Evolutionary conservation across 148 eudicot species (phyloP), one percentile per base, ranked within the genome.

Genomic region (Rhododendron kiyosumense): DNA sequence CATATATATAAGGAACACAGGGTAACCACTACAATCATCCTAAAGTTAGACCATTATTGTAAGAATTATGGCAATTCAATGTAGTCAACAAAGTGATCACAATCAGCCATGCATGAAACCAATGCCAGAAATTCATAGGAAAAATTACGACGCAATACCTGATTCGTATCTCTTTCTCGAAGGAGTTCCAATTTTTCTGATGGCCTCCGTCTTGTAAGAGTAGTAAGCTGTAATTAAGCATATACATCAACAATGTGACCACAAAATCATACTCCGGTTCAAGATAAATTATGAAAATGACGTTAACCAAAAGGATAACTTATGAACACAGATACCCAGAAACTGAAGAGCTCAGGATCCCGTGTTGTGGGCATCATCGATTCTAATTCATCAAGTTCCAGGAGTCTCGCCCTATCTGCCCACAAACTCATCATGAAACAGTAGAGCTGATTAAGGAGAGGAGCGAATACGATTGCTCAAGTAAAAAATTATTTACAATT

Each of bases 311-410:
- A 71, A 71, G 7, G 76, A 71, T 15, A 32, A 71, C 76, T 71
- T 30, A 71, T 71, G 41, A 71, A 69, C 36, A 69, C 7, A 79
- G 85, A 88, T 94, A 97, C 99, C 99, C 99, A 97, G 46, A 97
- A 97, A 92, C 99, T 95, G 90, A 92, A 97, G 88, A 88, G 95
- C 92, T 97, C 98, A 26, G 98, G 99, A 90, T 95, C 93, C 28
- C 87, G 87, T 59, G 93, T 85, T 46, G 96, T 85, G 26, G 99
- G 99, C 95, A 92, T 93, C 94, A 94, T 89, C 8, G 93, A 93
- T 92, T 97, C 99, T 63, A 94, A 94, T 84, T 91, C 93, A 75
- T 85, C 89, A 85, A 97, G 93, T 89, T 97, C 97, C 41, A 92
- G 85, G 46, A 94, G 94, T 83, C 94, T 92, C 86, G 87, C 73